A percentile compares a stretch with the other conserved stretches of the same genome.
Conservation (phyloP, 345 rosid species). For the Moringa oleifera region DNA sequence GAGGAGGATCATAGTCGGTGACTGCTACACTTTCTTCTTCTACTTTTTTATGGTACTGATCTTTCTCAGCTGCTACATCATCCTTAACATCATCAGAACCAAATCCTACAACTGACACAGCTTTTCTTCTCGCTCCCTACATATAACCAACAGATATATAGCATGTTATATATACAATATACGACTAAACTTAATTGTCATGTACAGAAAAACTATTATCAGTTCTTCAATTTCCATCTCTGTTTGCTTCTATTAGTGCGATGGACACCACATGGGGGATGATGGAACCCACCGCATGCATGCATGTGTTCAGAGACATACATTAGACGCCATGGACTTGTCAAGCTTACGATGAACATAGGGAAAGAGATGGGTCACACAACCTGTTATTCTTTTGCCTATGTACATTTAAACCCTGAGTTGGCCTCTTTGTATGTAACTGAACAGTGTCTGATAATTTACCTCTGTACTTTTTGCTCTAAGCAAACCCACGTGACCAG, state of each 20-base stretch:
- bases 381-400: no score
- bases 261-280: not conserved
- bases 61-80: no score
- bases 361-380: no score
- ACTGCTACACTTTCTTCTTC: slow-evolving; percentile 2
- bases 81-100: not conserved
- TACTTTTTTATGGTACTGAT: not conserved
- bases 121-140: slow-evolving; percentile 22
- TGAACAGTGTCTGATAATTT: not conserved
- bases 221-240: no score
- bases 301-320: no score
- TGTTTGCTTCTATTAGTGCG: not conserved
- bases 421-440: not conserved
- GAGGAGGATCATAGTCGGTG: slow-evolving; percentile 29
- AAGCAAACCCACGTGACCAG: slow-evolving; percentile 14
- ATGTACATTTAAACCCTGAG: not conserved
- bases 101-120: slow-evolving; percentile 3
- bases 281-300: no score
- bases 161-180: no score
- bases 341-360: no score
- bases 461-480: slow-evolving; percentile 23
- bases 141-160: no score
- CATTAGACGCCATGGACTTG: no score
- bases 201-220: no score
- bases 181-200: no score